A percentile compares a stretch with the other conserved stretches of the same genome.
Conservation (phyloP, 1,284 basidiomycete genomes). For the Heterobasidion occidentale region DNA sequence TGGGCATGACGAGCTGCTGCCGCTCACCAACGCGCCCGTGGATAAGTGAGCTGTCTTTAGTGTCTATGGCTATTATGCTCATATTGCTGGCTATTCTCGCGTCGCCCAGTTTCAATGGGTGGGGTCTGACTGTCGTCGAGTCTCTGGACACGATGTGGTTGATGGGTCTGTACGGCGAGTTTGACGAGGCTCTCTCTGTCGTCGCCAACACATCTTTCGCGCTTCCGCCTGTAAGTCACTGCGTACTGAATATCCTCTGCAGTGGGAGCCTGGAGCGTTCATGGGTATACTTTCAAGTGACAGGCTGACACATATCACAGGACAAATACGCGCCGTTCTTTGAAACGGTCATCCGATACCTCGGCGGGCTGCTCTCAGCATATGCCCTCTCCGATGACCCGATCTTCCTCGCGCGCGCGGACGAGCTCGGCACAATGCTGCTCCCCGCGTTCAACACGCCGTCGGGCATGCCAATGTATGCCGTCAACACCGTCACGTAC, state of each 20-base stretch:
- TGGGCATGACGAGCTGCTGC: conserved; percentile 49
- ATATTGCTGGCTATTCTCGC: background rate
- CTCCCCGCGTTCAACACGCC: conserved; percentile 44
- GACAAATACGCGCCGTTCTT: conserved; percentile 49
- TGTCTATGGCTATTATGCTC: background rate
- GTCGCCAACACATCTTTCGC: conserved; percentile 63
- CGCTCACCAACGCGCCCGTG: conserved; percentile 28
- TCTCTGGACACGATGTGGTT: conserved; percentile 85
- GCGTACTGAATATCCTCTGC: background rate
- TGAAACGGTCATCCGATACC: conserved; percentile 71
- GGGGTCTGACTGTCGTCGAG: conserved; percentile 82
- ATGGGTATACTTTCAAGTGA: background rate
- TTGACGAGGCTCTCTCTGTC: conserved; percentile 62
- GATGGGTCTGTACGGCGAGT: conserved; percentile 80
- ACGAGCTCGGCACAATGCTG: conserved; percentile 39
- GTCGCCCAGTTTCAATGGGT: conserved; percentile 63
- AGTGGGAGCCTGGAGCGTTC: too few species aligned
- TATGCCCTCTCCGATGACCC: conserved; percentile 59
- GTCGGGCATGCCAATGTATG: conserved; percentile 41
- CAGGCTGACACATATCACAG: conserved; percentile 7
- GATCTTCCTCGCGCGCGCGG: conserved; percentile 40
- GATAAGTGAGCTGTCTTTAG: conserved; percentile 18
- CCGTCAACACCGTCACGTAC: conserved; percentile 35
- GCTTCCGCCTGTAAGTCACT: conserved; percentile 5
- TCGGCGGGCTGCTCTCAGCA: conserved; percentile 65